Percentiles rank a stretch among this genome's conserved stretches.
These are phyloP conservation scores for Amphirosellinia nigrospora DNA, from an alignment of 495 filamentous ascomycete genomes.

Conservation along the genomic window DNA sequence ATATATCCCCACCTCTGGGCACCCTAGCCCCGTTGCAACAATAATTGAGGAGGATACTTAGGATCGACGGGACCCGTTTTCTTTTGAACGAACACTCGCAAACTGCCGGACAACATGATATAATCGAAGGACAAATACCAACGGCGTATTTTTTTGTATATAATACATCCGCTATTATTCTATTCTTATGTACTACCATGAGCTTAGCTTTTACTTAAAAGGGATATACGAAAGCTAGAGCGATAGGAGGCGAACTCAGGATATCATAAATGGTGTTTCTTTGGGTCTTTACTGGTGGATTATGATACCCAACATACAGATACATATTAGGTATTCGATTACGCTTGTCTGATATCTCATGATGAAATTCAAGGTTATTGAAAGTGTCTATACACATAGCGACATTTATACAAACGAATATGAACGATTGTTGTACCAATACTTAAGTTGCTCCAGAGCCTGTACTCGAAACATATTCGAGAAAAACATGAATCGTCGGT, in stretches of 20 bases:
- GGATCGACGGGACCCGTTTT: neutral
- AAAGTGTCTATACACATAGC: neutral
- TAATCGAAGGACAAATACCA: no score
- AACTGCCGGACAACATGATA: neutral
- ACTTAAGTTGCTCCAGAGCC: neutral
- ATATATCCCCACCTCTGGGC: slow-evolving; percentile 1
- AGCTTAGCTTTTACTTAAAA: neutral
- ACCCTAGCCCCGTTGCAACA: neutral
- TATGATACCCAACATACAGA: slow-evolving; percentile 6
- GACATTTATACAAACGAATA: neutral
- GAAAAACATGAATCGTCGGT: neutral
- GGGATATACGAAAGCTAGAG: neutral
- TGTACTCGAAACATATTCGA: neutral
- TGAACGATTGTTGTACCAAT: no score
- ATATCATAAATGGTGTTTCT: neutral
- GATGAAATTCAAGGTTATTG: neutral
- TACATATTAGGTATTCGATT: neutral
- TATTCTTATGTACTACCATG: neutral
- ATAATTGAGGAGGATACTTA: slow-evolving; percentile 28
- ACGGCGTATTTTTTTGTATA: slow-evolving; percentile 13
- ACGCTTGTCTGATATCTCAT: neutral
- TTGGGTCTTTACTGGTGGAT: slow-evolving; percentile 4
- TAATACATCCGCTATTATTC: neutral
- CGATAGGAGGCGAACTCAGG: neutral
- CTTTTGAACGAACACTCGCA: neutral